Evolutionary conservation across 2,329 filamentous ascomycete species (phyloP), one percentile per base, ranked within the genome.

Genomic region (Alternaria infectoria): DNA sequence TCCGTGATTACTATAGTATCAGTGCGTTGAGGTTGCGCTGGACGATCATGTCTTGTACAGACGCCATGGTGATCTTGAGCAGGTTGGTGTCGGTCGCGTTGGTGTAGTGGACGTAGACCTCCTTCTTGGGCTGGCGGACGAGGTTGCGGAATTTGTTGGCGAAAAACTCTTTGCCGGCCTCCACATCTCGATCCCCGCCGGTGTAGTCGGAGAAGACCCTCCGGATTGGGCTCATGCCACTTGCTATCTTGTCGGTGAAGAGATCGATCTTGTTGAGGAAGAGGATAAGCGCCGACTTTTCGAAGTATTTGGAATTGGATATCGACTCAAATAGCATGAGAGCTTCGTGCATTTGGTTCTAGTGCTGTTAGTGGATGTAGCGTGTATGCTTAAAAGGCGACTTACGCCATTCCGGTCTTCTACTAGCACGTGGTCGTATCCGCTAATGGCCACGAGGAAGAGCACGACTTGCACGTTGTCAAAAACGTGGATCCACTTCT

Each of bases 401-500:
- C 93, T 83, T 86, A 97, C 93, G 67, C 94, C 94, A 79, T 97
- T 96, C 81, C 97, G 94, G 79, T 98, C 95, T 82, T 98, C 95
- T 4, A 97, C 93, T 52, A 98, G 84, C 75, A 94, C 97, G 80
- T 98, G 96, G 77, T 98, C 95, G 80, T 97, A 98, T 63, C 95
- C 95, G 68, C 93, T 97, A 72, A 98, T 94, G 51, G 95, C 94
- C 56, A 97, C 95, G 70, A 98, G 87, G 82, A 98, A 98, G 44
- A 98, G 85, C 57, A 98, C 86, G 71, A 93, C 94, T 76, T 96
- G 93, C 66, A 97, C 93, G 69, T 96, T 96, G 79, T 97, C 93
- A 78, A 97, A 97, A 77, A 93, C 96, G 80, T 97, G 93, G 67
- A 97, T 97, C 93, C 93, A 97, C 85, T 97, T 97, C 87, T 97